phyloP scores from a whole-genome alignment of 2,329 filamentous ascomycete species.

The Colletotrichum sp. region DNA sequence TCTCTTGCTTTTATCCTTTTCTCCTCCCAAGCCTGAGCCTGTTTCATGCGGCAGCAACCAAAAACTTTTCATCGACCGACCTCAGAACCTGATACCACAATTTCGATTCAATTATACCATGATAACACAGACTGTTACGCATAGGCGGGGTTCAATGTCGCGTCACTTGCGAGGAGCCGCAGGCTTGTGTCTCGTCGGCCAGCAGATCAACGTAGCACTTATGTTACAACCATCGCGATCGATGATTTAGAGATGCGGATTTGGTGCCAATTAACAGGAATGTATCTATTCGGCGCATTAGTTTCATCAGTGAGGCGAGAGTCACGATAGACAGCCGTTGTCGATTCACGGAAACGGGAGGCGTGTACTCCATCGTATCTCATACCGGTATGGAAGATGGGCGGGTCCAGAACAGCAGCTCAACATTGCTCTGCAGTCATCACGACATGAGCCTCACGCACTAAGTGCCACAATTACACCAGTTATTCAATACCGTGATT shows the following conservation, averaged over 20 bases:
- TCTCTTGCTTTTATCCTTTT: background rate
- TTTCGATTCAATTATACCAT: background rate
- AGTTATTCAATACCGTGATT: background rate
- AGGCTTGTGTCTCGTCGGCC: background rate
- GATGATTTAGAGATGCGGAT: background rate
- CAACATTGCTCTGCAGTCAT: background rate
- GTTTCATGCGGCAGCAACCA: background rate
- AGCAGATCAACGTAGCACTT: background rate
- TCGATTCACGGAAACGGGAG: background rate
- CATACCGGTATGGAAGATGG: background rate
- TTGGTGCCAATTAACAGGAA: background rate
- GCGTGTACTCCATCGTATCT: background rate
- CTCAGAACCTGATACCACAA: background rate
- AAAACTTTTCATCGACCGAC: background rate
- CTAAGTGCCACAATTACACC: background rate
- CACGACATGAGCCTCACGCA: background rate
- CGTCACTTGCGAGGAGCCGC: background rate
- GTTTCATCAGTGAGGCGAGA: background rate
- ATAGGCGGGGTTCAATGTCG: background rate
- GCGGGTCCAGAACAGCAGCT: background rate
- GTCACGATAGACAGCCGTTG: background rate
- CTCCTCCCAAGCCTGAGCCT: background rate
- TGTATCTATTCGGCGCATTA: fast-evolving
- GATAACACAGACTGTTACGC: background rate
- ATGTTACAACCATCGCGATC: background rate